These are phyloP conservation scores for Cryptosporidium bovis DNA, from an alignment of 169 alveolate species.

Conservation along the genomic window DNA sequence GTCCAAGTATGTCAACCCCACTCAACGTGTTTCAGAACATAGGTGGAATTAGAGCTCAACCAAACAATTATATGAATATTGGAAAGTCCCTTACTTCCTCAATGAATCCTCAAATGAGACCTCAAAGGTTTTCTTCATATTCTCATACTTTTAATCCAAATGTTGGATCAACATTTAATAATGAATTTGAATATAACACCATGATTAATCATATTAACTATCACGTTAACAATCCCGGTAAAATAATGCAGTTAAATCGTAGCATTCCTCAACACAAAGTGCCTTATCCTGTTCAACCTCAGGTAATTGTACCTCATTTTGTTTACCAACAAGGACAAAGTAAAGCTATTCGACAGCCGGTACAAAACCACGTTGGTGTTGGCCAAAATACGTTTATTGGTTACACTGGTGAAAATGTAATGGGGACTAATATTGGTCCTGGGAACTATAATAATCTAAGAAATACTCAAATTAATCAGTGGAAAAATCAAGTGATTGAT, in stretches of 20 bases:
- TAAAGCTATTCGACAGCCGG: too few relatives aligned
- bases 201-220: background rate
- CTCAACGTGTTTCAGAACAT: constrained; percentile 32
- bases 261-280: constrained; percentile 1
- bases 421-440: background rate
- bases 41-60: constrained; percentile 2
- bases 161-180: background rate
- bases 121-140: constrained; percentile 53
- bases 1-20: constrained; percentile 66
- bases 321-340: constrained; percentile 26
- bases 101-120: background rate
- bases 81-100: constrained; percentile 51
- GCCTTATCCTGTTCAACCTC: constrained; percentile 46
- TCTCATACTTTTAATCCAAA: constrained; percentile 28
- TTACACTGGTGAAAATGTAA: background rate
- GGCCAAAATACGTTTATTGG: constrained; percentile 15
- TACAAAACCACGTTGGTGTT: constrained; percentile 22
- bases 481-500: background rate
- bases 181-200: constrained; percentile 14
- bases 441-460: background rate
- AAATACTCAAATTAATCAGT: constrained; percentile 15
- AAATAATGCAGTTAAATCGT: background rate
- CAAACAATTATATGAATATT: background rate
- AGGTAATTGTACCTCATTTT: constrained; percentile 29
- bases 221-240: background rate